These are phyloP conservation scores for Gloeopeniophorella convolvens DNA, from an alignment of 768 basidiomycete species.

Conservation along the genomic window DNA sequence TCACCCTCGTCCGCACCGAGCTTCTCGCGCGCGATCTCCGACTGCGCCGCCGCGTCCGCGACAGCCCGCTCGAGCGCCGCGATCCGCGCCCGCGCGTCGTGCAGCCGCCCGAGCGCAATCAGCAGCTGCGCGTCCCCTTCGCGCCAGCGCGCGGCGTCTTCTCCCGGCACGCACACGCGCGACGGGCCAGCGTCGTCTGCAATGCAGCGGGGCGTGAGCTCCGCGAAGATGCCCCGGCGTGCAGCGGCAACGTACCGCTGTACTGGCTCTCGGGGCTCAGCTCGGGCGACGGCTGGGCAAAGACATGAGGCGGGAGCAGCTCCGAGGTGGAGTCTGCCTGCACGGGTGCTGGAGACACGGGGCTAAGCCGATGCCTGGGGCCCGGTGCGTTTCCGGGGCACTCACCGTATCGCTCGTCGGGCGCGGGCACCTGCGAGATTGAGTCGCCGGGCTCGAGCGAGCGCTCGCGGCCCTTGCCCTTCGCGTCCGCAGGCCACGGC, in stretches of 20 bases:
- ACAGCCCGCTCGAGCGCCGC: slow-evolving; percentile 12
- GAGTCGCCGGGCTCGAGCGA: slow-evolving; percentile 1
- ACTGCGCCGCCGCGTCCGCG: slow-evolving; percentile 7
- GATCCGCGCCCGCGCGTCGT: slow-evolving; percentile 9
- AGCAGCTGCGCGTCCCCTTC: neutral
- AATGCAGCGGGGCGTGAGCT: too few relatives aligned
- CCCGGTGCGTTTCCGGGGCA: too few relatives aligned
- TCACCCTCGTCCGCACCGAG: slow-evolving; percentile 10
- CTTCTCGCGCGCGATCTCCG: slow-evolving; percentile 9
- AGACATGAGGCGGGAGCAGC: neutral
- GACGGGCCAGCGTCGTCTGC: too few relatives aligned
- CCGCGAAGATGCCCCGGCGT: too few relatives aligned
- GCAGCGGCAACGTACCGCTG: neutral
- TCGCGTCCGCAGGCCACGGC: too few relatives aligned
- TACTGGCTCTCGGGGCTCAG: neutral
- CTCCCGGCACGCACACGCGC: neutral
- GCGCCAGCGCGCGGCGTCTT: neutral
- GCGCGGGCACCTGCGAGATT: neutral
- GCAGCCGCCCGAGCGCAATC: slow-evolving; percentile 4
- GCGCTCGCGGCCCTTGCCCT: neutral
- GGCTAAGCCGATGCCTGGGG: too few relatives aligned
- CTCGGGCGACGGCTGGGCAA: neutral
- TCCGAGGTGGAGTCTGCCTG: too few relatives aligned
- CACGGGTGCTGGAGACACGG: too few relatives aligned
- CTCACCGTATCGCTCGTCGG: neutral